phyloP scores from a whole-genome alignment of 2,329 filamentous ascomycete species.

The Colletotrichum phormii region DNA sequence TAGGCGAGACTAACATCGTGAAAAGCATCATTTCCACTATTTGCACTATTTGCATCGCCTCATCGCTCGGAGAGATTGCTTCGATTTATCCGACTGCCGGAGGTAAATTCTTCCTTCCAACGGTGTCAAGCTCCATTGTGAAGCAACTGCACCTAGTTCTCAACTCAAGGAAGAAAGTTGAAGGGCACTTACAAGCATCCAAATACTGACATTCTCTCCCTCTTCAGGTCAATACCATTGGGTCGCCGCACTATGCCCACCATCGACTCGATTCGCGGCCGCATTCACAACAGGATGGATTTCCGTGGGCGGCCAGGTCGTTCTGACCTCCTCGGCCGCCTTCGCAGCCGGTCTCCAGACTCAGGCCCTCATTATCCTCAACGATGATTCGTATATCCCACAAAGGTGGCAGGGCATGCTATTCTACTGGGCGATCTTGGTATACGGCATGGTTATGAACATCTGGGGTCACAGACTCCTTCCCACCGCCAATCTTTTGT shows the following conservation, averaged over 20 bases:
- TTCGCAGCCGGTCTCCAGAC: constrained; percentile 58
- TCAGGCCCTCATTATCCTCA: constrained; percentile 56
- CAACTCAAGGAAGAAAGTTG: background rate
- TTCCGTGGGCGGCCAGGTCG: constrained; percentile 57
- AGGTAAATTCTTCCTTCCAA: constrained; percentile 36
- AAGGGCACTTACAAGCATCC: background rate
- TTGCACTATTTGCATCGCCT: constrained; percentile 51
- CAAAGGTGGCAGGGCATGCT: constrained; percentile 58
- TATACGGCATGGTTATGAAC: constrained; percentile 52
- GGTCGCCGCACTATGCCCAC: constrained; percentile 53
- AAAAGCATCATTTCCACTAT: constrained; percentile 54
- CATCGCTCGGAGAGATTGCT: constrained; percentile 53
- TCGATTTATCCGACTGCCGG: constrained; percentile 50
- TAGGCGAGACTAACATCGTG: background rate
- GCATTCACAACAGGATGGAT: constrained; percentile 59
- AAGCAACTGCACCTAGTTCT: background rate
- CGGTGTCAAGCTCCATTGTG: background rate
- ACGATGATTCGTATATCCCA: constrained; percentile 52
- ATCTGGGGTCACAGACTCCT: constrained; percentile 53
- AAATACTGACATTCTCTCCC: too few species aligned
- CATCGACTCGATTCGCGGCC: constrained; percentile 46
- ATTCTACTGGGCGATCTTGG: constrained; percentile 57
- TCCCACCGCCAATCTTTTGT: constrained; percentile 48
- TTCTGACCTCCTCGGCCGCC: constrained; percentile 59
- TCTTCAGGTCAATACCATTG: constrained; percentile 57